These are phyloP conservation scores for Teratosphaeria nubilosa DNA, from an alignment of 2,329 filamentous ascomycete species.

Conservation along the genomic window DNA sequence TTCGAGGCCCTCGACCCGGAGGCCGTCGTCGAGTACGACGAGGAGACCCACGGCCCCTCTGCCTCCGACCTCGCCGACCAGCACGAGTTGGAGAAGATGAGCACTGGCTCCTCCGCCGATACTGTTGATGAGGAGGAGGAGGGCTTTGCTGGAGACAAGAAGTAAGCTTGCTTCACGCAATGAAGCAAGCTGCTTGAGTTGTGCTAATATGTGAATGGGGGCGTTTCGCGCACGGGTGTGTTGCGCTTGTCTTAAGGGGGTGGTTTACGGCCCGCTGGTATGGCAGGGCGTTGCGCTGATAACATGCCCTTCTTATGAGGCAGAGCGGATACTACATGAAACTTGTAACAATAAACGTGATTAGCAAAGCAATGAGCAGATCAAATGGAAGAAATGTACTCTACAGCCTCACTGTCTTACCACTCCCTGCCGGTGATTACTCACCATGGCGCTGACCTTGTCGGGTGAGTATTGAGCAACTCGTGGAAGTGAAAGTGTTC, in stretches of 20 bases:
- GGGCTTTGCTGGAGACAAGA: slow-evolving; percentile 5
- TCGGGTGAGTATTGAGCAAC: too few relatives aligned
- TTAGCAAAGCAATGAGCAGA: not conserved
- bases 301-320: not conserved
- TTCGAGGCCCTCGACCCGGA: slow-evolving; percentile 86
- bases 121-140: slow-evolving; percentile 50
- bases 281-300: not conserved
- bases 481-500: too few relatives aligned
- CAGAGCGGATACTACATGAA: not conserved
- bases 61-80: slow-evolving; percentile 40
- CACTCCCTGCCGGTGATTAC: too few relatives aligned
- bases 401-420: not conserved
- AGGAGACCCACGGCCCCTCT: slow-evolving; percentile 62
- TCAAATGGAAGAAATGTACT: not conserved
- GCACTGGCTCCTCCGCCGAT: slow-evolving; percentile 33
- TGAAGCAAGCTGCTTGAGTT: not conserved
- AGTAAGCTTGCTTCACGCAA: not conserved
- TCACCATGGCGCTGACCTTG: too few relatives aligned
- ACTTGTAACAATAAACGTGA: not conserved
- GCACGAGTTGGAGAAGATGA: slow-evolving; percentile 36
- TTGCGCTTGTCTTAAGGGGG: not conserved
- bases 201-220: not conserved
- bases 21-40: slow-evolving; percentile 69
- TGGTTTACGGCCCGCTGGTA: not conserved
- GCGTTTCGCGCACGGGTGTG: not conserved